phyloP scores from a whole-genome alignment of 805 yeast genomes.

The Monosporozyma unispora region DNA sequence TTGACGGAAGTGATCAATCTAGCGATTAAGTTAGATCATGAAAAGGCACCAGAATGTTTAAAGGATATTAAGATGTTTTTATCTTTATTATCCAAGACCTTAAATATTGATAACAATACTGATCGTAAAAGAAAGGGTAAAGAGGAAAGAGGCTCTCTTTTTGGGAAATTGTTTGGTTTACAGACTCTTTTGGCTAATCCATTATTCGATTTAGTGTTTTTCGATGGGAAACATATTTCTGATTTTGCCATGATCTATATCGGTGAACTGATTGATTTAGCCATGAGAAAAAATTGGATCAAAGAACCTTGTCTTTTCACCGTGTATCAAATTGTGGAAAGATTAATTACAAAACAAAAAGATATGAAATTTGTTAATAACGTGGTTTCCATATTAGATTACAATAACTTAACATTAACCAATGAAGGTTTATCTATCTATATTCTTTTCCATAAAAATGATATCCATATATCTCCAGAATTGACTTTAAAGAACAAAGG shows the following conservation, averaged over 20 bases:
- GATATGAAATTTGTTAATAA: slow-evolving; percentile 12
- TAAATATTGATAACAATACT: slow-evolving; percentile 35
- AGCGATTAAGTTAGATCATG: slow-evolving; percentile 21
- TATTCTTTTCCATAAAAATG: slow-evolving; percentile 25
- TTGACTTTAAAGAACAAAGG: slow-evolving; percentile 17
- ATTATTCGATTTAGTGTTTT: slow-evolving; percentile 24
- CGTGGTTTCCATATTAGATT: slow-evolving; percentile 39
- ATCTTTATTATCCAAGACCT: slow-evolving; percentile 14
- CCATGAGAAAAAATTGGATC: slow-evolving; percentile 70
- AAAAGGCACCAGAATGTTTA: slow-evolving; percentile 12
- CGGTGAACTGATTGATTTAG: slow-evolving; percentile 44
- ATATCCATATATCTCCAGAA: slow-evolving; percentile 1
- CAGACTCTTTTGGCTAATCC: slow-evolving; percentile 61
- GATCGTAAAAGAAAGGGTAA: slow-evolving; percentile 54
- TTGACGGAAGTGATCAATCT: slow-evolving; percentile 54
- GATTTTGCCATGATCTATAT: slow-evolving; percentile 36
- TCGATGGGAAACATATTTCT: slow-evolving; percentile 8
- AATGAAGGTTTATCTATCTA: slow-evolving; percentile 76
- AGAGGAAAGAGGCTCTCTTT: slow-evolving; percentile 68
- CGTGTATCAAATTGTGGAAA: slow-evolving; percentile 44
- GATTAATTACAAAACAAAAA: slow-evolving; percentile 16
- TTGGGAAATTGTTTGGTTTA: slow-evolving; percentile 80
- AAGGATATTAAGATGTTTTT: slow-evolving; percentile 17
- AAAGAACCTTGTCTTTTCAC: slow-evolving; percentile 74
- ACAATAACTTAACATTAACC: slow-evolving; percentile 49